A percentile compares a stretch with the other conserved stretches of the same genome.
phyloP scores from a whole-genome alignment of 1,284 basidiomycete species.

The Thelephora terrestris region DNA sequence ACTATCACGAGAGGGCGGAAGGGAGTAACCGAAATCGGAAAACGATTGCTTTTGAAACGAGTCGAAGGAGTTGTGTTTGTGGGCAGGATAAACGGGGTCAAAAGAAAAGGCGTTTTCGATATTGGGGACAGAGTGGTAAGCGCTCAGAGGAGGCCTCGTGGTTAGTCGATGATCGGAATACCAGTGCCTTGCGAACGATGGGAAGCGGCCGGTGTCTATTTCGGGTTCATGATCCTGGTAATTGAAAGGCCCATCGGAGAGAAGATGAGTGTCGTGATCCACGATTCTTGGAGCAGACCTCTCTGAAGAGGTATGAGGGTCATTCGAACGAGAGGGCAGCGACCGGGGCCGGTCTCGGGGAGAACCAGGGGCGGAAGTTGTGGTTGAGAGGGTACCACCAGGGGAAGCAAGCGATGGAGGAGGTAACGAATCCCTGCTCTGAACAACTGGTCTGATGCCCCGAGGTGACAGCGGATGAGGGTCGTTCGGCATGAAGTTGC shows the following conservation, averaged over 20 bases:
- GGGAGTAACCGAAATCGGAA: constrained; percentile 17
- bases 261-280: constrained; percentile 3
- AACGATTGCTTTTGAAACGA: constrained; percentile 12
- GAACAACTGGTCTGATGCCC: constrained; percentile 25
- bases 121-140: constrained; percentile 7
- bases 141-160: constrained; percentile 12
- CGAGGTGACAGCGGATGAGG: constrained; percentile 30
- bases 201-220: constrained; percentile 51
- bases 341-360: constrained; percentile 34
- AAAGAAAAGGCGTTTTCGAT: constrained; percentile 17
- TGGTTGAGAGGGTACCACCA: constrained; percentile 33
- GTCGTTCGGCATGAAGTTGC: constrained; percentile 15
- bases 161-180: constrained; percentile 27
- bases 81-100: constrained; percentile 19
- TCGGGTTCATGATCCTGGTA: constrained; percentile 23
- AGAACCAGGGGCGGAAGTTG: constrained; percentile 22
- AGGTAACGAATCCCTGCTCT: constrained; percentile 26
- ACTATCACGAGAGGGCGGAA: constrained; percentile 14
- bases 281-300: neutral
- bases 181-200: constrained; percentile 51
- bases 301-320: constrained; percentile 10
- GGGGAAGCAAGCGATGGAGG: constrained; percentile 41
- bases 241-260: neutral
- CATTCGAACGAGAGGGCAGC: constrained; percentile 29
- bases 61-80: constrained; percentile 10